These are phyloP conservation scores for Melocanna baccifera DNA, from an alignment of 176 grass and related monocot genomes.

Conservation along the genomic window DNA sequence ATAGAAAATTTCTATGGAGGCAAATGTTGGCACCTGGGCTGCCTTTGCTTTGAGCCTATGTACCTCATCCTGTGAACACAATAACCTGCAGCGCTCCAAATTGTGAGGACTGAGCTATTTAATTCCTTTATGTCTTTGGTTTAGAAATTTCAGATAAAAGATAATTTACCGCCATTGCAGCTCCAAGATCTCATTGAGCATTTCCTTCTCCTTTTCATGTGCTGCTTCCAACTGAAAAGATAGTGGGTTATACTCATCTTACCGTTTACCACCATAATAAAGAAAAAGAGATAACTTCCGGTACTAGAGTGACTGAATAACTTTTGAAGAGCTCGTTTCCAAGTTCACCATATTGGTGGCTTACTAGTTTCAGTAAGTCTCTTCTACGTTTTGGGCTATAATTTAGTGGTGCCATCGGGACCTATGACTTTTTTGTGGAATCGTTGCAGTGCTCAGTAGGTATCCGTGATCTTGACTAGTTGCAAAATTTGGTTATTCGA, in stretches of 20 bases:
- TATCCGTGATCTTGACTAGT: background rate
- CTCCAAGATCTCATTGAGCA: conserved; percentile 66
- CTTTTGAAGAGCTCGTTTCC: background rate
- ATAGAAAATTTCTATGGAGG: background rate
- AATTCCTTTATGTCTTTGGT: background rate
- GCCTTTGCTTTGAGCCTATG: conserved; percentile 78
- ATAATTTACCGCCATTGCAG: conserved; percentile 82
- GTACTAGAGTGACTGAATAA: background rate
- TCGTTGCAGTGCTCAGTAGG: background rate
- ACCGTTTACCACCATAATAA: background rate
- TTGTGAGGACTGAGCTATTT: background rate
- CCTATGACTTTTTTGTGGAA: background rate
- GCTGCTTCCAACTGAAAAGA: conserved; percentile 76
- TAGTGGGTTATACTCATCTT: background rate
- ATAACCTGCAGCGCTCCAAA: conserved; percentile 49
- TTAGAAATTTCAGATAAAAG: conserved; percentile 3
- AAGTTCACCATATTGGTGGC: background rate
- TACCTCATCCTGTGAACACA: conserved; percentile 71
- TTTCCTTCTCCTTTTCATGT: conserved; percentile 78
- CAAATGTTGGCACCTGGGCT: conserved; percentile 40
- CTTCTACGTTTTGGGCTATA: background rate
- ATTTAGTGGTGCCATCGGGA: background rate
- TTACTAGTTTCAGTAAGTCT: background rate
- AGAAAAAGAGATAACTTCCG: background rate
- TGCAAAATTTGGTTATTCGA: background rate